These are phyloP conservation scores for Cornus florida DNA, from an alignment of 148 eudicot genomes.

Conservation along the genomic window DNA sequence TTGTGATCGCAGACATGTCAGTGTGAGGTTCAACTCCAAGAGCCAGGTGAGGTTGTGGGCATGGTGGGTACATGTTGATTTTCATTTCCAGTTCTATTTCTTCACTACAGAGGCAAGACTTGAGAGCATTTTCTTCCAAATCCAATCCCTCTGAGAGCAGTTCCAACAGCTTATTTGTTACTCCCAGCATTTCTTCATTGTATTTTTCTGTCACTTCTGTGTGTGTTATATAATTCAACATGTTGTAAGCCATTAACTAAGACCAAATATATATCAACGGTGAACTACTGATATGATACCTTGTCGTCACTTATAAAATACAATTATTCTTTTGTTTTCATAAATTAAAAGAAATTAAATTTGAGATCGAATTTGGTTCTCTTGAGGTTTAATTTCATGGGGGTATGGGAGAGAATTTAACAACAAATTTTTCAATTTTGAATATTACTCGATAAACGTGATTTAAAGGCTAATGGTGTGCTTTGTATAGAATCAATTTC, in stretches of 20 bases:
- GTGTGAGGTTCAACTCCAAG: conserved; percentile 54
- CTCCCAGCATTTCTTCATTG: conserved; percentile 22
- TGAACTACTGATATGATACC: too few species aligned
- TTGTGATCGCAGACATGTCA: conserved; percentile 49
- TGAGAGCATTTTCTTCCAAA: conserved; percentile 24
- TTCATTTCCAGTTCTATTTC: conserved; percentile 46
- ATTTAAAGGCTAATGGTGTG: too few species aligned
- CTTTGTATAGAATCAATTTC: too few species aligned
- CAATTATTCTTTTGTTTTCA: too few species aligned
- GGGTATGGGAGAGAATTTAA: too few species aligned
- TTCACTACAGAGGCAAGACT: conserved; percentile 28
- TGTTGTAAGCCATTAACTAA: not conserved
- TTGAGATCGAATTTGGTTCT: too few species aligned
- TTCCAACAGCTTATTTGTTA: conserved; percentile 29
- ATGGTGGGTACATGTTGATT: conserved; percentile 57
- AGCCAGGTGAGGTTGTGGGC: conserved; percentile 46
- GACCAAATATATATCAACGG: too few species aligned
- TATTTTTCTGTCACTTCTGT: conserved; percentile 45
- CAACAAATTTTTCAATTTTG: too few species aligned
- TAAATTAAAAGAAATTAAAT: too few species aligned
- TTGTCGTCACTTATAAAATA: too few species aligned
- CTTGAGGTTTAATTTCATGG: too few species aligned
- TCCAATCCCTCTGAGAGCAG: conserved; percentile 41
- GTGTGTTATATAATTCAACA: not conserved
- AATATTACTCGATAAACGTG: too few species aligned